phyloP scores from a whole-genome alignment of 2,329 filamentous ascomycete species.

The Apiospora malaysiana region DNA sequence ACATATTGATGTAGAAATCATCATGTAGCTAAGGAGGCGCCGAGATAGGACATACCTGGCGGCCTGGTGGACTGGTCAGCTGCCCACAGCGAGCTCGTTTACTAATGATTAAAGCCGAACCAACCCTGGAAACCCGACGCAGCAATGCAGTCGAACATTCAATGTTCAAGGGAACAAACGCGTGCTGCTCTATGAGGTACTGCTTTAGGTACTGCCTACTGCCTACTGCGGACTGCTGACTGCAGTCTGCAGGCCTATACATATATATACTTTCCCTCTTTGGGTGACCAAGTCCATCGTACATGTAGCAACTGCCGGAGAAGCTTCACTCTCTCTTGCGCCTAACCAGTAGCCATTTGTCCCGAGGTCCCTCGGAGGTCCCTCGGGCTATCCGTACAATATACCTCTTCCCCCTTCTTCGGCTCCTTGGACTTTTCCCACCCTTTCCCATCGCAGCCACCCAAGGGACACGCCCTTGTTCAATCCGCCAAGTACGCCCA shows the following conservation, averaged over 20 bases:
- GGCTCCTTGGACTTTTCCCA: neutral
- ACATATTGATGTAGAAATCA: too few relatives aligned
- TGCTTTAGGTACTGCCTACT: too few relatives aligned
- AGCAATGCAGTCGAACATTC: neutral
- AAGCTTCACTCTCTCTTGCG: neutral
- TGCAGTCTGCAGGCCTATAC: too few relatives aligned
- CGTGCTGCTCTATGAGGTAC: too few relatives aligned
- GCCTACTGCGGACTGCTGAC: too few relatives aligned
- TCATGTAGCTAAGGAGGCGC: neutral
- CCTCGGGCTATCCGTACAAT: constrained; percentile 23
- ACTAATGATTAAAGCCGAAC: constrained; percentile 10
- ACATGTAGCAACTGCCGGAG: constrained; percentile 1
- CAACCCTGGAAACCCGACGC: neutral
- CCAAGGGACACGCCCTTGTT: neutral
- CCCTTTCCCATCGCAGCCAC: neutral
- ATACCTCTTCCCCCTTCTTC: constrained; percentile 22
- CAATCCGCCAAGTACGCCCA: neutral
- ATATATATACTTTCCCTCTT: neutral
- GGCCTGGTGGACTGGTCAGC: neutral
- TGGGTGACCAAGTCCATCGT: neutral
- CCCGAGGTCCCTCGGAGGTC: constrained; percentile 22
- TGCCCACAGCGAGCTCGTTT: neutral
- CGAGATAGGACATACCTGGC: neutral
- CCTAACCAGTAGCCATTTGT: neutral
- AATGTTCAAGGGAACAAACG: too few relatives aligned